These are phyloP conservation scores for Aspergillus ochraceus DNA, from an alignment of 2,329 filamentous ascomycete genomes.

Conservation along the genomic window DNA sequence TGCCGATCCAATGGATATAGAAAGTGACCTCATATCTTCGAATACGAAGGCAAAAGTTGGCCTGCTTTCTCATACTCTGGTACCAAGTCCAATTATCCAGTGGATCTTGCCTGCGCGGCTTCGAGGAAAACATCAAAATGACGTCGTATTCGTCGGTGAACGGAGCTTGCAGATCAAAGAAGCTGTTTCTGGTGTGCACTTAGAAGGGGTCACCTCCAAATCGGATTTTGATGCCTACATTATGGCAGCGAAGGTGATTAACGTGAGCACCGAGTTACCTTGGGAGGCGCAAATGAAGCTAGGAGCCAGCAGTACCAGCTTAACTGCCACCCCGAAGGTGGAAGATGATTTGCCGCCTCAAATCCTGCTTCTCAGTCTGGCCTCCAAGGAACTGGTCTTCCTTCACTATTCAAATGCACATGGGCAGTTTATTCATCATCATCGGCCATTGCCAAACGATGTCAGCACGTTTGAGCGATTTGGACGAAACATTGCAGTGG, in stretches of 20 bases:
- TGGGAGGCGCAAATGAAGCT: constrained; percentile 34
- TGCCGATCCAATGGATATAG: constrained; percentile 18
- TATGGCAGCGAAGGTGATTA: constrained; percentile 74
- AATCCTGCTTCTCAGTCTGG: constrained; percentile 73
- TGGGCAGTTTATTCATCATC: constrained; percentile 62
- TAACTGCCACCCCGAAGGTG: constrained; percentile 8
- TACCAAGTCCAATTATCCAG: constrained; percentile 72
- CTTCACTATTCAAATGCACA: constrained; percentile 61
- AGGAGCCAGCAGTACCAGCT: constrained; percentile 11
- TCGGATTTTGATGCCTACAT: constrained; percentile 77
- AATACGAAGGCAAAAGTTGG: constrained; percentile 59
- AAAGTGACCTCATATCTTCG: constrained; percentile 5
- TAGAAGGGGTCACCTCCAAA: constrained; percentile 76
- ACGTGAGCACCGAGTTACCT: constrained; percentile 49
- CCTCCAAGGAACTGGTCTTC: constrained; percentile 72
- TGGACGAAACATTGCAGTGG: constrained; percentile 70
- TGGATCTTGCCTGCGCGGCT: constrained; percentile 80
- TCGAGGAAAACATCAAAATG: constrained; percentile 68
- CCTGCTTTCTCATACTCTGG: constrained; percentile 74
- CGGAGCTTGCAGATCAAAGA: constrained; percentile 79
- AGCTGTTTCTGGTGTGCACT: constrained; percentile 62
- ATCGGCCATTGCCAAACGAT: constrained; percentile 60
- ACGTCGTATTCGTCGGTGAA: constrained; percentile 85
- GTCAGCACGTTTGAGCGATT: constrained; percentile 55
- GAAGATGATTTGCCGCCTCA: constrained; percentile 66